phyloP scores from a whole-genome alignment of 306 rosid genomes.

The Aeschynomene evenia region DNA sequence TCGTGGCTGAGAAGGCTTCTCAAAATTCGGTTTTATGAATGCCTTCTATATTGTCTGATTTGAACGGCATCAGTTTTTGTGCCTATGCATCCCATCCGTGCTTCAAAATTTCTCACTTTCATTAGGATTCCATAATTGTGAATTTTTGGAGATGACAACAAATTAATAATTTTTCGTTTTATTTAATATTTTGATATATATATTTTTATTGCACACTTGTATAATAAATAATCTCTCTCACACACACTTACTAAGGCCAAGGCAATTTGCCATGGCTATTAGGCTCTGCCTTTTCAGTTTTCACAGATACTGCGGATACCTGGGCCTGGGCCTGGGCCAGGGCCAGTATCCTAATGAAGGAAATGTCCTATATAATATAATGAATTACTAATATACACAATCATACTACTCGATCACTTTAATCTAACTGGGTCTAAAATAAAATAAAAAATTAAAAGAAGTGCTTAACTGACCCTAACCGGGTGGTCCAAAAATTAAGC shows the following conservation, averaged over 20 bases:
- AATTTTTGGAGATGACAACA: neutral
- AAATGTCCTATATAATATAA: constrained; percentile 46
- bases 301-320: constrained; percentile 18
- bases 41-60: no score
- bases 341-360: constrained; percentile 31
- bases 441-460: no score
- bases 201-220: constrained; percentile 28
- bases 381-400: constrained; percentile 45
- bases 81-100: no score
- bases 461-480: constrained; percentile 55
- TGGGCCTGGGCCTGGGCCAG: constrained; percentile 36
- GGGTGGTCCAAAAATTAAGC: constrained; percentile 28
- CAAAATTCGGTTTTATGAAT: no score
- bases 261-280: constrained; percentile 31
- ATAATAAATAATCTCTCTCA: constrained; percentile 26
- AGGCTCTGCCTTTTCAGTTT: constrained; percentile 19
- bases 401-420: constrained; percentile 28
- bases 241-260: no score
- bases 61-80: no score
- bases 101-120: no score
- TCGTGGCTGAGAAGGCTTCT: no score
- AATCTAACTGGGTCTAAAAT: constrained; percentile 41
- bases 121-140: neutral
- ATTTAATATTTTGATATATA: no score
- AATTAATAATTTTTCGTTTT: no score